Conservation (phyloP, 2,329 filamentous ascomycete species). For the Diaporthe citrichinensis region DNA sequence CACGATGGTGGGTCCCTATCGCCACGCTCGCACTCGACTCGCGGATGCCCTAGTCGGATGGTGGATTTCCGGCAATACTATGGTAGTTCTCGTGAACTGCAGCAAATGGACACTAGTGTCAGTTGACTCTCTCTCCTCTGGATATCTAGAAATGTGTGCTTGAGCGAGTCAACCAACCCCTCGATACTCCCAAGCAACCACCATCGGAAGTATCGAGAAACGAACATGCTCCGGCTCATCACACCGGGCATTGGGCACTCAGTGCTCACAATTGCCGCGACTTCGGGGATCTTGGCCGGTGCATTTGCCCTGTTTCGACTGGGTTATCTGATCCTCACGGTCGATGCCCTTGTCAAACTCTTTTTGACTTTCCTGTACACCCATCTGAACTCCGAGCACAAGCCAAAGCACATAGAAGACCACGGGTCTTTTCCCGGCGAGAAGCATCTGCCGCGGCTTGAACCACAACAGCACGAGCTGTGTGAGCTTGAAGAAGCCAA, state of each 20-base stretch:
- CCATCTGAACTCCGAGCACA: neutral
- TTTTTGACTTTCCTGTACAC: slow-evolving; percentile 20
- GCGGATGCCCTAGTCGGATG: neutral
- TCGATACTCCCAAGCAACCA: too few species aligned
- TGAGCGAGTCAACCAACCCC: neutral
- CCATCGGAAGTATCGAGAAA: neutral
- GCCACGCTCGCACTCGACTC: too few species aligned
- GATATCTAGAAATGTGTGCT: neutral
- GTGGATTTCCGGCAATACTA: neutral
- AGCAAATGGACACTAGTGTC: too few species aligned
- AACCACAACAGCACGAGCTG: neutral
- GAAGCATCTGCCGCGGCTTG: neutral
- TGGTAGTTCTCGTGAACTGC: neutral
- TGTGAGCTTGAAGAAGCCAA: neutral
- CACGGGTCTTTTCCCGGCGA: too few species aligned
- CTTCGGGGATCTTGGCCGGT: slow-evolving; percentile 11
- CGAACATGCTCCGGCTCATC: slow-evolving; percentile 10
- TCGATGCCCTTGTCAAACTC: slow-evolving; percentile 10
- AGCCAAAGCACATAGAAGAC: neutral
- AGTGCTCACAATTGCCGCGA: slow-evolving; percentile 3
- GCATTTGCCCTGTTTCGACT: neutral
- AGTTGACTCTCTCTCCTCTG: neutral
- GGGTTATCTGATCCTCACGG: slow-evolving; percentile 2
- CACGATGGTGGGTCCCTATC: neutral
- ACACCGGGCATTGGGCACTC: neutral